These are phyloP conservation scores for Allodekkera sacchari DNA, from an alignment of 805 yeast species.

Conservation along the genomic window DNA sequence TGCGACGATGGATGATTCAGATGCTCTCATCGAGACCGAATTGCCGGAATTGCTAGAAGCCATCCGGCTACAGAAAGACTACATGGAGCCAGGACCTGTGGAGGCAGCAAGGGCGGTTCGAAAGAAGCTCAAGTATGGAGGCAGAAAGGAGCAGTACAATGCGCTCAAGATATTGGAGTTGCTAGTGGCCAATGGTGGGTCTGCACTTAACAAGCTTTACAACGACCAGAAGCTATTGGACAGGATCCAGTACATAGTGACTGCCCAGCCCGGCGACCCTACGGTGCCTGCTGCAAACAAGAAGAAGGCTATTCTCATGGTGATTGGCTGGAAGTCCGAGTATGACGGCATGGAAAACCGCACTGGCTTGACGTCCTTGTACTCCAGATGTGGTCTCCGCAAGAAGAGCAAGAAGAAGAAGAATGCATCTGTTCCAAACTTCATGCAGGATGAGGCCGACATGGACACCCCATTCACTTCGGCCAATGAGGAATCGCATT, in stretches of 20 bases:
- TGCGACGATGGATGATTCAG: constrained; percentile 31
- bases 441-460: constrained; percentile 48
- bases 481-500: constrained; percentile 23
- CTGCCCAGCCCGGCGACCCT: constrained; percentile 25
- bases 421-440: constrained; percentile 25
- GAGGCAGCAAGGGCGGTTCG: constrained; percentile 92
- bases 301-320: constrained; percentile 39
- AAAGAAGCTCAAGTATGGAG: constrained; percentile 84
- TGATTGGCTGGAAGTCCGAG: constrained; percentile 61
- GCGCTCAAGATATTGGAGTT: constrained; percentile 54
- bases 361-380: constrained; percentile 38
- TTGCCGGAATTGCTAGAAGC: constrained; percentile 53
- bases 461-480: constrained; percentile 29
- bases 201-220: constrained; percentile 36
- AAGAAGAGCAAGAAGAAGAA: constrained; percentile 3
- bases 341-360: constrained; percentile 42
- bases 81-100: constrained; percentile 31
- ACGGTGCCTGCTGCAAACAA: constrained; percentile 33
- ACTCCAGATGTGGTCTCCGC: constrained; percentile 17
- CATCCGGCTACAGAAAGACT: constrained; percentile 28
- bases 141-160: constrained; percentile 50
- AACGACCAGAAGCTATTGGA: constrained; percentile 63
- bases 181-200: constrained; percentile 47
- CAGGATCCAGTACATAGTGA: constrained; percentile 42
- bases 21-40: constrained; percentile 32